Evolutionary conservation across 169 alveolate species (phyloP).

Genomic region (Sarcocystis neurona): DNA sequence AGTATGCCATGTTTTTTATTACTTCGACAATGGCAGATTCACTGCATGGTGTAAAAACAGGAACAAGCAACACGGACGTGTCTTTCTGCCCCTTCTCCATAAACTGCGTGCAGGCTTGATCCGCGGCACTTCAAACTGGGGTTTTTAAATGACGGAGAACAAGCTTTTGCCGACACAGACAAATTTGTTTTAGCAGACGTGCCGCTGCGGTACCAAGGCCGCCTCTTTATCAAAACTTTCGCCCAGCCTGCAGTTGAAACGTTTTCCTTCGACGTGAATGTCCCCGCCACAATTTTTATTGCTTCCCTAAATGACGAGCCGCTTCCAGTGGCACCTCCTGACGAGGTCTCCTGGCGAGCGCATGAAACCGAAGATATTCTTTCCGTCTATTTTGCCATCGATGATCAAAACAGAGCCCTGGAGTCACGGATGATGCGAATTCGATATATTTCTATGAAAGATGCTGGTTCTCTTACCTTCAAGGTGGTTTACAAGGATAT

Average conservation of each 20-base stretch:
- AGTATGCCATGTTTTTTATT: too few relatives aligned
- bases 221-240: slow-evolving; percentile 20
- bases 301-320: slow-evolving; percentile 25
- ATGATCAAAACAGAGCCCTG: slow-evolving; percentile 8
- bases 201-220: slow-evolving; percentile 38
- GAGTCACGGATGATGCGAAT: not conserved
- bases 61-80: not conserved
- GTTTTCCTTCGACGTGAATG: slow-evolving; percentile 23
- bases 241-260: not conserved
- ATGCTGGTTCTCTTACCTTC: slow-evolving; percentile 25
- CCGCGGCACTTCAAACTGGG: slow-evolving; percentile 43
- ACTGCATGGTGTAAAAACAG: too few relatives aligned
- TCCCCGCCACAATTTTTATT: slow-evolving; percentile 37
- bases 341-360: slow-evolving; percentile 23
- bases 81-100: not conserved
- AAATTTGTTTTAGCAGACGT: not conserved
- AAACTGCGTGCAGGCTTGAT: slow-evolving; percentile 23
- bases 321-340: slow-evolving; percentile 47
- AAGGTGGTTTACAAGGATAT: slow-evolving; percentile 4
- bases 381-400: not conserved
- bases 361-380: slow-evolving; percentile 38
- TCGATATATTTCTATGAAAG: not conserved
- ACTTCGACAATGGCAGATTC: too few relatives aligned
- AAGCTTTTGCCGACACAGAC: slow-evolving; percentile 39
- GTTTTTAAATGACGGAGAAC: slow-evolving; percentile 31